Evolutionary conservation across 2,329 filamentous ascomycete genomes (phyloP), one percentile per base, ranked within the genome.

Genomic region (Intubia oerlemansii): DNA sequence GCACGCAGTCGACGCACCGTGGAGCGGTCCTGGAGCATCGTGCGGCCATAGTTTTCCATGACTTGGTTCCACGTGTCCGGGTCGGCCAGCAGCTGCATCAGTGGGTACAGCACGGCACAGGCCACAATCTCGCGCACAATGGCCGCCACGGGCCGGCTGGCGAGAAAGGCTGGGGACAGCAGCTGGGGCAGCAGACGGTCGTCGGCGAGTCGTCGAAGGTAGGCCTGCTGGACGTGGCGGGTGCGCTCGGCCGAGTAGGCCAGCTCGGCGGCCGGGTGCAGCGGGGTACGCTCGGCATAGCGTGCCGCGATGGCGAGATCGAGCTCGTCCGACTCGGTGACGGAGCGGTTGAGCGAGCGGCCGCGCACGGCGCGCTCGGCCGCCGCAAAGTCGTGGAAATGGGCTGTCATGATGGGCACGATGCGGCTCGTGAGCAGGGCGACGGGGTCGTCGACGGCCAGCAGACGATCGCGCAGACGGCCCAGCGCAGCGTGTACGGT

Each of bases 21-120:
- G 37, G 91, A 95, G 21, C 90, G 70, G 47, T 98, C 90, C 48
- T 95, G 88, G 24, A 98, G 60, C 56, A 91, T 75, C 16, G 76
- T 75, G 28, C 79, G 72, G 12, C 82, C 77, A 49, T 74, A 81
- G 32, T 74, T 84, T 49, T 95, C 85, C 62, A 95, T 81, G 34
- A 92, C 51, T 48, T 93, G 84, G 43, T 98, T 95, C 85, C 85
- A 98, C 7, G 77, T 91, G 52, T 98, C 90, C 2, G 90, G 84
- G 40, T 98, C 85, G 5, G 79, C 68, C 12, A 98, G 56, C 36
- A 82, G 57, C 41, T 75, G 70, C 44, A 93, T 61, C 14, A 90
- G 55, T 1, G 88, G 88, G 24, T 70, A 72, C 21, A 98, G 56
- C 22, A 98, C 73, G n/a, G 81, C 80, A 48, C 88, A 93, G 14